These are phyloP conservation scores for Hanseniaspora meyeri DNA, from an alignment of 805 yeast genomes.

Conservation along the genomic window DNA sequence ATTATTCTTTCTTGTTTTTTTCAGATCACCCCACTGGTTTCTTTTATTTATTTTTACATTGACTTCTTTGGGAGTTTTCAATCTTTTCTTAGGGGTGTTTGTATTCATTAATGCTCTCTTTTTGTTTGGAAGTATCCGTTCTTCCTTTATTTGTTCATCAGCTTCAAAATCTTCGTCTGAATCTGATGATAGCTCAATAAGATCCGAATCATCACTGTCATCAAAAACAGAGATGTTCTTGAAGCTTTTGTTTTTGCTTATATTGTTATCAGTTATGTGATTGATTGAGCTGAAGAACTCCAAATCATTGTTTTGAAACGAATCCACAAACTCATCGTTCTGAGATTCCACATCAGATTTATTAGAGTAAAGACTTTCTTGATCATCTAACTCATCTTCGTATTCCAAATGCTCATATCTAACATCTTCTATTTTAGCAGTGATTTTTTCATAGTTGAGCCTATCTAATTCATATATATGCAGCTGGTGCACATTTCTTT, in stretches of 20 bases:
- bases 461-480: constrained; percentile 10
- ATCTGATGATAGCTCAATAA: background rate
- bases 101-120: background rate
- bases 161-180: background rate
- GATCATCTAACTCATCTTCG: background rate
- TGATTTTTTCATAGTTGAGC: constrained; percentile 11
- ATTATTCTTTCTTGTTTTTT: background rate
- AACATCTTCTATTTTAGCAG: constrained; percentile 1
- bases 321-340: background rate
- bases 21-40: background rate
- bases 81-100: background rate
- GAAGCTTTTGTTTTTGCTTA: background rate
- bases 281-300: background rate
- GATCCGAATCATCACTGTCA: background rate
- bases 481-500: constrained; percentile 6
- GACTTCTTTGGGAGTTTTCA: background rate
- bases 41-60: background rate
- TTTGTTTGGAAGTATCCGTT: background rate
- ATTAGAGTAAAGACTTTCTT: background rate
- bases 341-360: background rate
- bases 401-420: background rate
- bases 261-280: background rate
- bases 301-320: background rate
- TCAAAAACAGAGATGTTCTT: background rate
- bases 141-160: background rate